Evolutionary conservation across 2,329 filamentous ascomycete species (phyloP), one percentile per base, ranked within the genome.

Genomic region (Pseudogymnoascus verrucosus): DNA sequence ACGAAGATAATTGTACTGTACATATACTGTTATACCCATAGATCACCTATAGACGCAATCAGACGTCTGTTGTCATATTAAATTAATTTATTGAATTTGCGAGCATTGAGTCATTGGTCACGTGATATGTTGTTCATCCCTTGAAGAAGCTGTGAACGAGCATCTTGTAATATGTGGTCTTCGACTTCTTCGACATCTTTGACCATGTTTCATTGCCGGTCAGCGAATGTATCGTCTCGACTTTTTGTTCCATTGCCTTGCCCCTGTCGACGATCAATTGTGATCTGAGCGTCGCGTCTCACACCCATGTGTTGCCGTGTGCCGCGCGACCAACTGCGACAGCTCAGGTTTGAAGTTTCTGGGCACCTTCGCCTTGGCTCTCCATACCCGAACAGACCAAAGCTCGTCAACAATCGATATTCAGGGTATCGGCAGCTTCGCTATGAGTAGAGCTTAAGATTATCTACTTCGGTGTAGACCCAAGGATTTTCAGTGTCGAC

Each of bases 1-100:
- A 62, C 68, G 71, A 64, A 72, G 23, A 36, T 39, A 34, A 62
- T 62, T 57, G 16, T 34, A 34, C 51, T 57, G 51, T 57, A 57
- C 51, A 54, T 57, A 57, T 57, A 57, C 26, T 57, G 28, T 57
- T 57, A 57, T 57, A 57, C 51, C 51, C 51, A 57, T 57, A 57
- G 51, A 57, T 34, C n/a, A 57, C 51, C 23, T 11, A 34, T 57
- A 34, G 28, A 57, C n/a, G n/a, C 11, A 19, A 57, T 19, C 28
- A 57, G 16, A 31, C 51, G 51, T 57, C 51, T 57, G 51, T 57
- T 57, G 10, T n/a, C 28, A 57, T 34, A 57, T 57, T 57, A 21
- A 57, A 31, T 19, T 21, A 57, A 31, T 19, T 21, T 12, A 57
- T 14, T 21, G 11, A 19, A 16, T 19, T 19, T 19, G n/a, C 26